phyloP scores from a whole-genome alignment of 2,329 filamentous ascomycete species.

The Hypoxylon sp. region DNA sequence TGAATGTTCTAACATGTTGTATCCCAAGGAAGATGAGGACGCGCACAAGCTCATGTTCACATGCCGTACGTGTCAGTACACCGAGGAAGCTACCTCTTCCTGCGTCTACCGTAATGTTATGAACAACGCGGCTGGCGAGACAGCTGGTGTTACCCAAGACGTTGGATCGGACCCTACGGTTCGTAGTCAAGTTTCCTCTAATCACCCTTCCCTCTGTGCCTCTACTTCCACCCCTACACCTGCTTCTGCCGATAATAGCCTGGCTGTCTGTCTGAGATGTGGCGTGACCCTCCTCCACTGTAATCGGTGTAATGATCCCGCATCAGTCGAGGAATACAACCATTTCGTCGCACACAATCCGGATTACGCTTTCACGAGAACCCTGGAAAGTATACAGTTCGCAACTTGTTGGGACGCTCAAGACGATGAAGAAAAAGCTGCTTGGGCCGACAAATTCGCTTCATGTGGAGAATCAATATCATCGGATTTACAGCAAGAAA shows the following conservation, averaged over 20 bases:
- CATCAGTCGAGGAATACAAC: conserved; percentile 52
- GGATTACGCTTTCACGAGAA: conserved; percentile 45
- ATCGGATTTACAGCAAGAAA: conserved; percentile 36
- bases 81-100: conserved; percentile 85
- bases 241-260: conserved; percentile 38
- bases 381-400: conserved; percentile 41
- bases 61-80: conserved; percentile 95
- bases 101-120: conserved; percentile 97
- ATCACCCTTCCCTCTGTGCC: conserved; percentile 5
- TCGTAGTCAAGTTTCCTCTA: conserved; percentile 70
- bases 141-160: conserved; percentile 96
- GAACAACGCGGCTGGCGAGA: conserved; percentile 92
- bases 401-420: conserved; percentile 46
- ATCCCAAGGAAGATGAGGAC: conserved; percentile 92
- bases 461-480: conserved; percentile 35
- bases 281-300: conserved; percentile 54
- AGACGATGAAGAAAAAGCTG: conserved; percentile 43
- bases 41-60: conserved; percentile 91
- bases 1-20: conserved; percentile 98
- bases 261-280: conserved; percentile 54
- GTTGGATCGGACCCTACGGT: conserved; percentile 98
- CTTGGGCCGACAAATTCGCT: conserved; percentile 45
- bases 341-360: conserved; percentile 44
- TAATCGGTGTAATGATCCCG: conserved; percentile 50
- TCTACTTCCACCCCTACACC: conserved; percentile 3